Evolutionary conservation across 179 eudicot genomes (phyloP), one percentile per base, ranked within the genome.

Genomic region (Corrigiola litoralis): DNA sequence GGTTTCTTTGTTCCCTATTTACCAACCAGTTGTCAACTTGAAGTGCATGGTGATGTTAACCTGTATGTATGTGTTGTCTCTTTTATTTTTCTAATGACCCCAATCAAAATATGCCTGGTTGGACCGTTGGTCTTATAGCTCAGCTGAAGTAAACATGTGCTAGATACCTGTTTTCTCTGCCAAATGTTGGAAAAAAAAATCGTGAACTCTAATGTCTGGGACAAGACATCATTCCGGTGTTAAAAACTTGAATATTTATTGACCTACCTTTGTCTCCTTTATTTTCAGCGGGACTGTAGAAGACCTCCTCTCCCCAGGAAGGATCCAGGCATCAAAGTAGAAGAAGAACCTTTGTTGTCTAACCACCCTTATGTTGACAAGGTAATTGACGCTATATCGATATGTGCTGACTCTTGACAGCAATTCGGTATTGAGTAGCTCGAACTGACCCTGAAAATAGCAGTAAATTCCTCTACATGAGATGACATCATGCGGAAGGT

Each of bases 311-410:
- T 90, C 73, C 94, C 96, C 17, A 81, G 82, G 72, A 91, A 83
- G 79, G 97, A 88, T 82, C 89, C 81, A 33, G 96, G 88, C 68
- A 64, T 83, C 69, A 90, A 83, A 77, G 75, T 80, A 58, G 97
- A 90, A 75, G 92, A 90, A 73, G 91, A 94, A 75, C 79, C 97
- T 70, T 62, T 94, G 70, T 61, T 84, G 74, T 94, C 96, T 67
- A 75, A 94, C 75, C 99, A 94, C 72, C 99, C 99, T 46, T 90
- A 84, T 61, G 99, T 90, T 44, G 89, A 94, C 46, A 90, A 83
- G 97, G 99, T 90, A 86, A 63, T 52, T n/a, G n/a, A n/a, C n/a
- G n/a, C n/a, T n/a, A n/a, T n/a, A n/a, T n/a, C n/a, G n/a, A n/a
- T n/a, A n/a, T n/a, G n/a, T n/a, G n/a, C n/a, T n/a, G n/a, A n/a